Base-by-base conservation (phyloP, 2,329 filamentous ascomycete genomes). In the Helminthosporium solani region DNA sequence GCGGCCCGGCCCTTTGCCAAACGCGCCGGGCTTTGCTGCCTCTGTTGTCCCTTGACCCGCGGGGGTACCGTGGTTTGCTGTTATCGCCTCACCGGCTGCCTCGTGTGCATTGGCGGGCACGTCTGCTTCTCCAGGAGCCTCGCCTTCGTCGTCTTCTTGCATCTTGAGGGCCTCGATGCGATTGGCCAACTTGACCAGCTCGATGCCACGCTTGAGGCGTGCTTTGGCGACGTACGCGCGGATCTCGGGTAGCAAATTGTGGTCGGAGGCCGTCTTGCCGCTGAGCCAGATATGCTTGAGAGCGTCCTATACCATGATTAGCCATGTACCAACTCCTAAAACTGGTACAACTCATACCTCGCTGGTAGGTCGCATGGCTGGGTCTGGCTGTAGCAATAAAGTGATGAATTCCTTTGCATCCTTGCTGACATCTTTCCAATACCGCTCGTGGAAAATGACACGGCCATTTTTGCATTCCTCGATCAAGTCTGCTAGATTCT, bases 221-320 rank as follows among this genome's bases (percentile, higher is more conserved):
- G 90, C 89, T 73, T 90, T 90, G 53, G 91, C 87, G 73, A 95
- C 90, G 77, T 94, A 95, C 42, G 90, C 87, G 73, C 88, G 88
- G 78, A 99, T 95, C 76, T 99, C 94, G 57, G 94, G 94, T 71
- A 99, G 76, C 81, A 99, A 82, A 79, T 99, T 91, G 82, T 96
- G 90, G 73, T 97, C 91, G 51, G 87, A 90, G 53, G 94, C 94
- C 52, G 83, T 94, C 76, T 94, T 81, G 70, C 92, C 92, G 66
- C 84, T 94, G 62, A 97, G 84, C 92, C 92, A 97, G 49, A 82
- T 78, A 72, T 96, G 91, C 48, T 82, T 78, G 41, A 96, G 76
- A 35, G 91, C 88, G 75, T 89, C 78, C 82, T 90, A 46, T 5
- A 16, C 23, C 23, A 36, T 21, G 28, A 49, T 64, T 40, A 64